phyloP scores from a whole-genome alignment of 441 rosid genomes.

The Isatis lusitanica region DNA sequence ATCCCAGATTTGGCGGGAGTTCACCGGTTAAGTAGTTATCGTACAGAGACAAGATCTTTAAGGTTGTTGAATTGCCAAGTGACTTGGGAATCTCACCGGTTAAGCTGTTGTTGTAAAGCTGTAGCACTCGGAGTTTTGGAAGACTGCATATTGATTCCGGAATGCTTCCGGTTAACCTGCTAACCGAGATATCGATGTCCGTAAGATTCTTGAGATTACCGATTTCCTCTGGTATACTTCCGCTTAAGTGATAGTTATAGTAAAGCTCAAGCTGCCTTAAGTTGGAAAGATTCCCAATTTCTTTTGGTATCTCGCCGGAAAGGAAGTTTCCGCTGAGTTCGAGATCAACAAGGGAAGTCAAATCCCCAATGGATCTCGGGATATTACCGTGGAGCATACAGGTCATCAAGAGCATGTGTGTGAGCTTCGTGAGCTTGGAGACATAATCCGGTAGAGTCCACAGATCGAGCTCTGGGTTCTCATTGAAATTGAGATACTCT shows the following conservation, averaged over 20 bases:
- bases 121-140: constrained; percentile 74
- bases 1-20: constrained; percentile 71
- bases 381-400: constrained; percentile 65
- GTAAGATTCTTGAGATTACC: constrained; percentile 84
- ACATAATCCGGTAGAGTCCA: constrained; percentile 77
- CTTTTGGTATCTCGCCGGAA: constrained; percentile 63
- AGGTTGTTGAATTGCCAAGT: constrained; percentile 61
- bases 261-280: constrained; percentile 79
- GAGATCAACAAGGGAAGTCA: constrained; percentile 84
- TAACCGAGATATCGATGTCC: constrained; percentile 90
- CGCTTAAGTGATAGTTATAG: constrained; percentile 71
- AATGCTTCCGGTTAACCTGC: constrained; percentile 64
- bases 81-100: constrained; percentile 73
- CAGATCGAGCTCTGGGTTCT: constrained; percentile 48
- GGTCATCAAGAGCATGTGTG: constrained; percentile 63
- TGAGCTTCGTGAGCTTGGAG: constrained; percentile 63
- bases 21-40: constrained; percentile 75
- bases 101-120: constrained; percentile 92
- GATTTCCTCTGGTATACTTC: constrained; percentile 76
- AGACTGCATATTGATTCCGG: constrained; percentile 79
- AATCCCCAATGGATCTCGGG: constrained; percentile 72
- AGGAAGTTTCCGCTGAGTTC: constrained; percentile 83
- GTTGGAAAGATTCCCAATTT: constrained; percentile 77
- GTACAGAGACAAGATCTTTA: constrained; percentile 68
- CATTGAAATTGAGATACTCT: constrained; percentile 71